Base-by-base conservation (phyloP, 768 basidiomycete species). In the Cantharellus anzutake region DNA sequence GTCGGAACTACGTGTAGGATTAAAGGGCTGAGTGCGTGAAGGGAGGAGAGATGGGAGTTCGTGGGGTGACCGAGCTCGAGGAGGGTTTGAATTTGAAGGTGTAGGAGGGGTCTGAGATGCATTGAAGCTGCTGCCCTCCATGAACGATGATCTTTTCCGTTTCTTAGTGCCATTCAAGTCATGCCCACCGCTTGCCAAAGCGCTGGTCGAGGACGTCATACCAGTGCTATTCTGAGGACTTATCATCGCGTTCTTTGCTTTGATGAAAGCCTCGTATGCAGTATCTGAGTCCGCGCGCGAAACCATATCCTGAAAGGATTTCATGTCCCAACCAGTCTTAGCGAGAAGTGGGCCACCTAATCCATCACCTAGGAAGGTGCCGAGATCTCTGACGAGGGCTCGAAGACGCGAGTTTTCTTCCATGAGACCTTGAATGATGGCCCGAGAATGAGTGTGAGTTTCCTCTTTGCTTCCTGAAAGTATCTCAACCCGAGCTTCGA, bases 401-500 rank as follows among this genome's bases (percentile, higher is more conserved):
- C 92, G 82, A 51, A 96, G 78, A 11, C 81, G 80, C 56, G 88
- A 80, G 66, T 96, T 96, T 73, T 96, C 92, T 38, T 80, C 73
- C 83, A 96, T 86, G 62, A 96, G 74, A 70, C 91, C 90, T 83
- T 67, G 39, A 51, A 92, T 71, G 56, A 93, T 82, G 64, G 84
- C 82, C 61, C 84, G 76, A 77, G 92, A 78, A 69, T 92, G 85
- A 38, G 78, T 80, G 59, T 89, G 73, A 3, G 88, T 82, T 70
- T 94, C 88, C 75, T 92, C 92, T 66, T 90, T 83, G 48, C 86
- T 87, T 20, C 88, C 90, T 3, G 91, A 94, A 16, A 96, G 77
- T 4, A 96, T 82, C 71, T 93, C 91, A n/a, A 96, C 89, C 51
- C 87, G 80, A 20, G 91, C 91, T 72, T 96, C 92, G 42, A 96